Evolutionary conservation across 768 basidiomycete genomes (phyloP).

Genomic region (Daedaleopsis sinensis): DNA sequence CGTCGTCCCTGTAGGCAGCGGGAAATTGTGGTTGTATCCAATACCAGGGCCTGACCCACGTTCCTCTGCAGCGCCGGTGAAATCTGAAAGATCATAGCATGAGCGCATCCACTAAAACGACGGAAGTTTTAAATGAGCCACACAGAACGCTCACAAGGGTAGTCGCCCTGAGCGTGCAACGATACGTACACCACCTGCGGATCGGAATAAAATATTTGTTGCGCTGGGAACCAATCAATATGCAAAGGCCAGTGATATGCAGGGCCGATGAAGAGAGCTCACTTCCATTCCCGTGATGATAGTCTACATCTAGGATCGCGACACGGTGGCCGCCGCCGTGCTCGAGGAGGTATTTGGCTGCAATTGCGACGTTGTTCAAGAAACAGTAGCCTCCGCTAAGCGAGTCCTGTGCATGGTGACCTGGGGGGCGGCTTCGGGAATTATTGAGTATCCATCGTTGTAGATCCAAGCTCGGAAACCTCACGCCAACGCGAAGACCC

Average conservation of each 20-base stretch:
- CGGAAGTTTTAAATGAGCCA: background rate
- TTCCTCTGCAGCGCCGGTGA: conserved; percentile 33
- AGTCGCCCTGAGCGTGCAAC: conserved; percentile 35
- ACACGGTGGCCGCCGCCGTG: background rate
- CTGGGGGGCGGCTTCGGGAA: conserved; percentile 32
- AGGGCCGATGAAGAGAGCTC: background rate
- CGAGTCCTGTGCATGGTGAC: conserved; percentile 34
- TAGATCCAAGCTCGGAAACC: conserved; percentile 2
- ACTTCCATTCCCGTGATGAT: conserved; percentile 42
- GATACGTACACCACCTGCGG: conserved; percentile 35
- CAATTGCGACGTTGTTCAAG: conserved; percentile 37
- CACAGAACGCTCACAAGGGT: conserved; percentile 32
- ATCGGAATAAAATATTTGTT: conserved; percentile 36
- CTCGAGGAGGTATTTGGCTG: conserved; percentile 32
- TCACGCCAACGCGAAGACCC: conserved; percentile 31
- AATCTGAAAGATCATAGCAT: conserved; percentile 25
- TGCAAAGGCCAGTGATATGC: background rate
- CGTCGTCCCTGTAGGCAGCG: conserved; percentile 31
- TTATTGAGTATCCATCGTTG: background rate
- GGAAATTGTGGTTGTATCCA: conserved; percentile 33
- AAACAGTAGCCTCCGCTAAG: conserved; percentile 41
- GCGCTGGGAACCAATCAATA: conserved; percentile 22
- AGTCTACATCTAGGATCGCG: conserved; percentile 41
- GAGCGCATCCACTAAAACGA: background rate
- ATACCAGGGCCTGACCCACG: conserved; percentile 28